A percentile compares a stretch with the other conserved stretches of the same genome.
These are phyloP conservation scores for Waltergamsia citrina DNA, from an alignment of 2,329 filamentous ascomycete genomes.

Conservation along the genomic window DNA sequence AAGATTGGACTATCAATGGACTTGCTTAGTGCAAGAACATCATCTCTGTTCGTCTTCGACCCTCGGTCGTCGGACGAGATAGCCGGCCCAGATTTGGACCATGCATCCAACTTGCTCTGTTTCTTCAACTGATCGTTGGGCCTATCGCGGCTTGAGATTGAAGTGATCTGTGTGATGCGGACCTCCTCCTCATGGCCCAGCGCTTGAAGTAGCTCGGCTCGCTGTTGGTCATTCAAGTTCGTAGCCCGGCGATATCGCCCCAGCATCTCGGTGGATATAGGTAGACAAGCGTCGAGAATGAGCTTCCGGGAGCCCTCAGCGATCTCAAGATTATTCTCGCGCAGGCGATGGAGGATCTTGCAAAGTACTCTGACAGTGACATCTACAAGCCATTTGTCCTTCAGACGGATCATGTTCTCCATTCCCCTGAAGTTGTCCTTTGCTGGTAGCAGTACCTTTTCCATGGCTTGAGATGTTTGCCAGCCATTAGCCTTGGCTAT, in stretches of 20 bases:
- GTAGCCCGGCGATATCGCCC: conserved; percentile 57
- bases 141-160: conserved; percentile 13
- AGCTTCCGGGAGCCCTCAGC: conserved; percentile 47
- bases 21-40: conserved; percentile 34
- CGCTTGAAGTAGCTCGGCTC: conserved; percentile 67
- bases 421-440: conserved; percentile 53
- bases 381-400: conserved; percentile 76
- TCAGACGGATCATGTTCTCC: conserved; percentile 80
- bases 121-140: conserved; percentile 33
- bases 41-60: conserved; percentile 30
- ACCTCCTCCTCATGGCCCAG: conserved; percentile 50
- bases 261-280: conserved; percentile 38
- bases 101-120: conserved; percentile 51
- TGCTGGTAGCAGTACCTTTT: conserved; percentile 25
- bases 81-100: conserved; percentile 41
- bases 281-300: conserved; percentile 57
- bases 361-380: conserved; percentile 75
- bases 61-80: conserved; percentile 4
- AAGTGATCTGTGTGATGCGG: conserved; percentile 33
- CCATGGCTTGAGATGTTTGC: conserved; percentile 27
- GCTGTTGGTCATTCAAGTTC: conserved; percentile 73
- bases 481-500: conserved; percentile 17
- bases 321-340: conserved; percentile 66
- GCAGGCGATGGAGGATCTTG: conserved; percentile 76
- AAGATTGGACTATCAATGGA: conserved; percentile 37